Evolutionary conservation across 441 rosid species (phyloP).

Genomic region (Pelargonium cotyledonis): DNA sequence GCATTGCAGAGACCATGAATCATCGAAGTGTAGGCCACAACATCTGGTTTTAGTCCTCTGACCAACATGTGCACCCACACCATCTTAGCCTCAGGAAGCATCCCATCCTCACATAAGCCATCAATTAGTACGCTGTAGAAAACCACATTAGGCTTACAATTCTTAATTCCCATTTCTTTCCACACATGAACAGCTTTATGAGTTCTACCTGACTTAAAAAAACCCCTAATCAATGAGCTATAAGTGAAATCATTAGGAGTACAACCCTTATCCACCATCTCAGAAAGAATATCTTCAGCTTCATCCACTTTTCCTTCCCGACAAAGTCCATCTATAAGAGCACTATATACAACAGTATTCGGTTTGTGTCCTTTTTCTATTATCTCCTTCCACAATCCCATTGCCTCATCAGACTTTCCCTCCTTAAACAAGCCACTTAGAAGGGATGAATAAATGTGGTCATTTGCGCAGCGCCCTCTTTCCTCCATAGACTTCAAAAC

Average conservation of each 20-base stretch:
- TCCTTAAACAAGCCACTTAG: conserved; percentile 76
- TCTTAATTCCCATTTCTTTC: conserved; percentile 48
- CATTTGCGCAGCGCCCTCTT: conserved; percentile 52
- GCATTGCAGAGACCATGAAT: conserved; percentile 61
- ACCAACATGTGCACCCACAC: conserved; percentile 73
- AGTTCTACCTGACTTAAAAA: conserved; percentile 46
- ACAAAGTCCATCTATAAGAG: conserved; percentile 71
- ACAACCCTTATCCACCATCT: conserved; percentile 55
- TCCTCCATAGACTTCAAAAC: conserved; percentile 59
- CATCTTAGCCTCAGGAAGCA: conserved; percentile 54
- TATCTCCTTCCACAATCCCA: conserved; percentile 55
- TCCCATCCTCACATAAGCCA: conserved; percentile 71
- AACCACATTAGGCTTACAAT: conserved; percentile 39
- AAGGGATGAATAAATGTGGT: conserved; percentile 58
- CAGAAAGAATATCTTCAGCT: conserved; percentile 47
- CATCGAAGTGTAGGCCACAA: conserved; percentile 60
- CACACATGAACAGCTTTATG: conserved; percentile 69
- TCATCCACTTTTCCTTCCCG: conserved; percentile 59
- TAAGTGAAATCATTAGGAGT: conserved; percentile 70
- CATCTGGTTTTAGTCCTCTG: conserved; percentile 68
- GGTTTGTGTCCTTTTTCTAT: conserved; percentile 45
- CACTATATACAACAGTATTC: conserved; percentile 60
- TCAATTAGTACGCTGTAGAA: conserved; percentile 72
- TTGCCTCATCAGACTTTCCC: conserved; percentile 57
- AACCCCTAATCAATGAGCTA: conserved; percentile 88